Evolutionary conservation across 805 yeast species (phyloP), one percentile per base, ranked within the genome.

Genomic region (Ogataea thermomethanolica): DNA sequence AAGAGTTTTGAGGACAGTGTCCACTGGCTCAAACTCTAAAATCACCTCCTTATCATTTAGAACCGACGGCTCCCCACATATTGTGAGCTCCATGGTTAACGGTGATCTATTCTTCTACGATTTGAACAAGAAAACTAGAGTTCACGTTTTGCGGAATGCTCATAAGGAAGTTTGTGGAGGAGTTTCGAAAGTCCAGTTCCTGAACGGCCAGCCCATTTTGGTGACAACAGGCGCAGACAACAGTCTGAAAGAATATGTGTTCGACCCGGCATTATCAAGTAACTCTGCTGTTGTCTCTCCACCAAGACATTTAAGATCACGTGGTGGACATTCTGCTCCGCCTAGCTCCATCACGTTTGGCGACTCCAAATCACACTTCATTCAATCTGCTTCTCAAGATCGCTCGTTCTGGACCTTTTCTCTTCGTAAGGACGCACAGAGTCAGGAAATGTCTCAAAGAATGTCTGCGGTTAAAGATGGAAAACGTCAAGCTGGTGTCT

Each of bases 321-420:
- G 99, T 58, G 98, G 97, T 54, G 99, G 99, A n/a, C 99, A 93
- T 61, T 79, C 95, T 4, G 83, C 85, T 23, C 95, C 99, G 3
- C 95, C 98, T 2, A 71, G 83, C 0, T 58, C 77, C 5, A 78
- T 93, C 29, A 67, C 69, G 17, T 93, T 93, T 62, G 86, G 95
- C 5, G 79, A 78, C 35, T 79, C 79, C 33, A 70, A 67, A 42
- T 79, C 95, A 2, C 99, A 95, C 63, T 86, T 79, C 61, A 57
- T 95, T 8, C 71, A 86, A 39, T 86, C 96, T 37, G 95, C 95
- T 2, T 86, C 97, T 0, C 74, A 80, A 48, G 99, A 93, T 64
- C 73, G 76, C 53, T 74, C 95, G 2, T 73, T 95, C 51, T 93
- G 98, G 98, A 74, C 79, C 7, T 91, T 93, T 55, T 90, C 98